Evolutionary conservation across 148 eudicot genomes (phyloP), one percentile per base, ranked within the genome.

Genomic region (Vaccinium myrtillus): DNA sequence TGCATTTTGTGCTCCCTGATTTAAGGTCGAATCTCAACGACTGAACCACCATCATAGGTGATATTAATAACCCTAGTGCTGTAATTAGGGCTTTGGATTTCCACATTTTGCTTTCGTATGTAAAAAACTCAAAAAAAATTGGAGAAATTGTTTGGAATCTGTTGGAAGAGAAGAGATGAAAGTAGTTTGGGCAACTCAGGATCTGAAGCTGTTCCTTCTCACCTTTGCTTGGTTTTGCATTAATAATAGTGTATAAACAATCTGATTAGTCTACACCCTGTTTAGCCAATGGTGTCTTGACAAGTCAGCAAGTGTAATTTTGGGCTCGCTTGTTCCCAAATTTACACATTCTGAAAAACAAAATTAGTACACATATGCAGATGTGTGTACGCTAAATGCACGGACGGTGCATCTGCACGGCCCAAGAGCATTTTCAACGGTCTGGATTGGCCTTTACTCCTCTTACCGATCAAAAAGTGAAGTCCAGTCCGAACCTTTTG

Each of bases 1-100:
- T 92, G 87, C 98, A 95, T 86, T 95, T 95, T 14, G 95, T 89
- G 78, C 79, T 80, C 55, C 95, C 96, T 19, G 95, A 92, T 65
- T 79, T 82, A 36, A 95, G 78, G 25, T 95, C 95, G 82, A 95
- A 93, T 5, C 92, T 87, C 89, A 94, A 82, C 4, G 94, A 87
- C 3, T 87, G 80, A 67, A 87, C 89, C 21, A 74, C 27, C 43
- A 69, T 15, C 43, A 69, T 13, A 18, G 49, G 74, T 54, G 56
- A 59, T 0, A 39, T 4, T 46, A 75, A 21, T 21, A 76, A 27
- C 67, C 70, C 65, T 14, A 87, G 1, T 16, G 77, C 63, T 39
- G 67, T 9, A 59, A 81, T 59, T 49, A 80, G 10, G 80, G 79
- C 77, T 83, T 13, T 77, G 9, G 73, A 79, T 78, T 75, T 69